Evolutionary conservation across 768 basidiomycete genomes (phyloP), one percentile per base, ranked within the genome.

Genomic region (Goffeauzyma gilvescens): DNA sequence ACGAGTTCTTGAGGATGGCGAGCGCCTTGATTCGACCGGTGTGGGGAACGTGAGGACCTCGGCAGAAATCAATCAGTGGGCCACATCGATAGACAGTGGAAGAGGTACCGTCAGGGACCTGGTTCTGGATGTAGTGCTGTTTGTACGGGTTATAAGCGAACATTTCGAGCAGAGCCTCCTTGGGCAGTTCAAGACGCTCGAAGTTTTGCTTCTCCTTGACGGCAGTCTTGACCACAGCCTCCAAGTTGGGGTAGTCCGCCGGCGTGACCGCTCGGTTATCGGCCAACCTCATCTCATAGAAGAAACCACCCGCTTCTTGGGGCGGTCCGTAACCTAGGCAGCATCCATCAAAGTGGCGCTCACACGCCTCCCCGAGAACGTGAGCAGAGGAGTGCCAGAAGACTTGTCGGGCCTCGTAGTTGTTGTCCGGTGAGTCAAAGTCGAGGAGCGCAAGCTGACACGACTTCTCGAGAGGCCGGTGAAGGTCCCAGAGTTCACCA

Each of bases 321-420:
- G 93, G 93, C 13, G 93, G 93, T 3, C 93, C 93, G 48, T 93
- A 76, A 57, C 89, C 93, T 12, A 98, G 71, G 68, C 93, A 87
- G 62, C 87, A 93, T 30, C 89, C 90, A 61, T 95, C 59, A 28
- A 55, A 90, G 62, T 93, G 86, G 41, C 81, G 74, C 66, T 98
- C 93, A 31, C 86, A 76, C 42, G 90, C 81, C 66, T 98, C 93
- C 33, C 93, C 93, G 14, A 98, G 73, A 44, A 96, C 86, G 65
- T 96, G 93, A 0, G 93, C 93, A 20, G 89, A 95, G 14, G 93
- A 96, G 63, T 96, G 93, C 93, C 93, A 98, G 70, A 96, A 98
- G 6, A 98, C 93, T 55, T 79, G 80, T 65, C 95, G 87, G 46
- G 90, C 87, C 78, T 64, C 41, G 36, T 53, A 53, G 51, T 63